Base-by-base conservation (phyloP, 2,329 filamentous ascomycete genomes). In the Trichoderma lentiforme region DNA sequence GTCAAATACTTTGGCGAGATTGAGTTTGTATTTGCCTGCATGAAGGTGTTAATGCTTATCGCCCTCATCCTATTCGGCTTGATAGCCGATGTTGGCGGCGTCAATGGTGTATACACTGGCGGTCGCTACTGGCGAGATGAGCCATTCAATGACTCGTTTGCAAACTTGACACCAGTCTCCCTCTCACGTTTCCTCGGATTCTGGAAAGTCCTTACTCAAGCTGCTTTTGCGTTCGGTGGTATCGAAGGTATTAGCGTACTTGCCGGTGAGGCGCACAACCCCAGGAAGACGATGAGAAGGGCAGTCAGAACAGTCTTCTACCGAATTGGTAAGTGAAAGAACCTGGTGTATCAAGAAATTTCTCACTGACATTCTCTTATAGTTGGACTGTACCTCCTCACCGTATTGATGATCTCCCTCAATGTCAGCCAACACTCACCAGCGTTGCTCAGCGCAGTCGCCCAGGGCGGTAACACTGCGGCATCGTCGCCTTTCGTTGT, bases 401-500 rank as follows among this genome's bases (percentile, higher is more conserved):
- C 73, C 4, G 71, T 74, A 4, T 39, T 74, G 56, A 73, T 74
- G 39, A 74, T 74, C 26, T 73, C 71, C 8, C 71, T 74, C 21
- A 74, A 74, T 32, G 67, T 74, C 56, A 74, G 71, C 57, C 73
- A 74, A 32, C 67, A 73, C 30, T 74, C 73, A 7, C 39, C 66
- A 15, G 51, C 34, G 21, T 75, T 78, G 15, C 71, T 77, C 71
- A 73, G 79, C 0, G 81, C 81, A 3, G 82, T 91, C 43, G 87
- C 86, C 15, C 80, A 82, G 18, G 88, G 88, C 24, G 86, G 84
- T 28, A 81, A 83, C 6, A 87, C 86, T 62, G 87, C 87, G 1
- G 86, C 84, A 8, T 86, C 87, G 1, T 85, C 83, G 1, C 82
- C 84, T 0, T 86, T 85, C 73, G 85, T 86, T 6, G 80, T 86